Evolutionary conservation across 1,284 basidiomycete species (phyloP).

Genomic region (Puccinia horiana): DNA sequence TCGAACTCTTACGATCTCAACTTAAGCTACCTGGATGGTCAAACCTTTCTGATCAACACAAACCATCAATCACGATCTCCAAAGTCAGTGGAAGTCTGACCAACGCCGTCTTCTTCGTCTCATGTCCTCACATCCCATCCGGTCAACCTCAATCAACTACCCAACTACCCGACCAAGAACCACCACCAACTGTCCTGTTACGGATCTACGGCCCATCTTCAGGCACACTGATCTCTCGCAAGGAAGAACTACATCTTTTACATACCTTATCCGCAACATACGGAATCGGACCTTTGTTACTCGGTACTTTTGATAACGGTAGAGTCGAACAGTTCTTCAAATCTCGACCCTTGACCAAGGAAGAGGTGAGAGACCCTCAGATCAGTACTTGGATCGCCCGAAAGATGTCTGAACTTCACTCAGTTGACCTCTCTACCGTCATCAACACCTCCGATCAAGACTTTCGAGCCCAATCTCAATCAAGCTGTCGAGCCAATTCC

Average conservation of each 20-base stretch:
- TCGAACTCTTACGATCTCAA: slow-evolving; percentile 25
- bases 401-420: slow-evolving; percentile 89
- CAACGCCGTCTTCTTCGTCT: slow-evolving; percentile 89
- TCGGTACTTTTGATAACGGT: slow-evolving; percentile 89
- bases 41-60: slow-evolving; percentile 11
- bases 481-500: slow-evolving; percentile 3
- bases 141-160: slow-evolving; percentile 54
- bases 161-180: slow-evolving; percentile 7
- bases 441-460: slow-evolving; percentile 34
- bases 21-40: slow-evolving; percentile 30
- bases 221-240: slow-evolving; percentile 77
- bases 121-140: slow-evolving; percentile 59
- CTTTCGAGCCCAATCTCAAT: neutral
- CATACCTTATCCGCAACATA: slow-evolving; percentile 82
- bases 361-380: slow-evolving; percentile 72
- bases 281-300: slow-evolving; percentile 82
- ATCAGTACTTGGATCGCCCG: slow-evolving; percentile 80
- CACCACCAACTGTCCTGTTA: slow-evolving; percentile 72
- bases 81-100: slow-evolving; percentile 74
- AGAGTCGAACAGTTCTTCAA: slow-evolving; percentile 91
- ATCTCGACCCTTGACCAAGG: slow-evolving; percentile 72
- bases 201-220: slow-evolving; percentile 87
- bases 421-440: slow-evolving; percentile 70
- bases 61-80: slow-evolving; percentile 50
- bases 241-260: slow-evolving; percentile 78